phyloP scores from a whole-genome alignment of 2,329 filamentous ascomycete species.

The Lojkania enalia region DNA sequence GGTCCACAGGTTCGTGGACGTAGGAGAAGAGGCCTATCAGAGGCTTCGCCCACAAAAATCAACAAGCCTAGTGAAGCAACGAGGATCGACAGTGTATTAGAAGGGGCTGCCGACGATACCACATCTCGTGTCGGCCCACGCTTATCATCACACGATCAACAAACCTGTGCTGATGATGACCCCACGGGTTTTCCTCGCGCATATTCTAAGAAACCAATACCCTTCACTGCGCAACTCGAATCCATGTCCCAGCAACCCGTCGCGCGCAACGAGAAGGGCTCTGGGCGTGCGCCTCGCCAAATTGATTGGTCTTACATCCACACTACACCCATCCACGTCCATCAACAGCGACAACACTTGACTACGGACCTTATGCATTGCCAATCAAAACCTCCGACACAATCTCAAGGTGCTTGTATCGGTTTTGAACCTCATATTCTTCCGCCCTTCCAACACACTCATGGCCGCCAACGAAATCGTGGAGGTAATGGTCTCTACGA shows the following conservation, averaged over 20 bases:
- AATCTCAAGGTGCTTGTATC: too few relatives aligned
- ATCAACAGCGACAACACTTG: not conserved
- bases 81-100: too few relatives aligned
- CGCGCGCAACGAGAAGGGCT: not conserved
- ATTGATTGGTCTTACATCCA: slow-evolving; percentile 7
- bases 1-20: not conserved
- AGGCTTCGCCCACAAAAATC: too few relatives aligned
- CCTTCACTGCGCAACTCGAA: not conserved
- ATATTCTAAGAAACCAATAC: too few relatives aligned
- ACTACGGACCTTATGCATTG: too few relatives aligned
- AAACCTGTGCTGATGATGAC: too few relatives aligned
- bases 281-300: not conserved
- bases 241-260: not conserved
- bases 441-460: not conserved
- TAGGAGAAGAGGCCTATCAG: too few relatives aligned
- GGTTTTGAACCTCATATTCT: not conserved
- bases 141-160: too few relatives aligned
- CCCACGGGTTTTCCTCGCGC: too few relatives aligned
- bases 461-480: not conserved
- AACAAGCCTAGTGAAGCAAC: too few relatives aligned
- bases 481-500: not conserved
- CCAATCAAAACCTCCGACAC: not conserved
- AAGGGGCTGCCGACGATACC: too few relatives aligned
- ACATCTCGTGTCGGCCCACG: too few relatives aligned
- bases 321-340: not conserved